A percentile compares a stretch with the other conserved stretches of the same genome.
These are phyloP conservation scores for Oryza meridionalis DNA, from an alignment of 176 grass and related monocot species.

Conservation along the genomic window DNA sequence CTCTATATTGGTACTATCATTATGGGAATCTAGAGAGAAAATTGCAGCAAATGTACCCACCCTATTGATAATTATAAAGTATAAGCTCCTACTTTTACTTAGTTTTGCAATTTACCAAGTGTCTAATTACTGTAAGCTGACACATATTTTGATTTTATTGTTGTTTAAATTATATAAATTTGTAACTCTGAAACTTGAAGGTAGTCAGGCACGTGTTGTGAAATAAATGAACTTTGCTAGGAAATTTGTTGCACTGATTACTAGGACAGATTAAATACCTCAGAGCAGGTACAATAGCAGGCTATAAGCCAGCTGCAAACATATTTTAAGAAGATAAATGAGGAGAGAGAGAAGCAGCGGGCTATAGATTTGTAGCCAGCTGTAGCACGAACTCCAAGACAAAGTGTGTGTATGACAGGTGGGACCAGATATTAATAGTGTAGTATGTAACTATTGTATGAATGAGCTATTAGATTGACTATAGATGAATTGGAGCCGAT, in stretches of 20 bases:
- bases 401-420: too few relatives aligned
- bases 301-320: too few relatives aligned
- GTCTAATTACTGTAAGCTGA: background rate
- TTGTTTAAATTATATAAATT: conserved; percentile 10
- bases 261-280: conserved; percentile 7
- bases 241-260: background rate
- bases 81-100: background rate
- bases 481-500: too few relatives aligned
- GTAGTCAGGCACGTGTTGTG: background rate
- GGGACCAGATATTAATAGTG: too few relatives aligned
- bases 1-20: background rate
- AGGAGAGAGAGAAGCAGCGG: too few relatives aligned
- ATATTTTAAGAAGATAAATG: too few relatives aligned
- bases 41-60: background rate
- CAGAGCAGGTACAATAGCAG: too few relatives aligned
- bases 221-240: background rate
- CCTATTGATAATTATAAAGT: background rate
- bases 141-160: background rate
- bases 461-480: too few relatives aligned
- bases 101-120: background rate
- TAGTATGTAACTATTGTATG: too few relatives aligned
- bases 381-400: too few relatives aligned
- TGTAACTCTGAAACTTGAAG: background rate
- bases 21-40: background rate
- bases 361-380: too few relatives aligned